Base-by-base conservation (phyloP, 1,284 basidiomycete genomes). In the Boletellus sp. region DNA sequence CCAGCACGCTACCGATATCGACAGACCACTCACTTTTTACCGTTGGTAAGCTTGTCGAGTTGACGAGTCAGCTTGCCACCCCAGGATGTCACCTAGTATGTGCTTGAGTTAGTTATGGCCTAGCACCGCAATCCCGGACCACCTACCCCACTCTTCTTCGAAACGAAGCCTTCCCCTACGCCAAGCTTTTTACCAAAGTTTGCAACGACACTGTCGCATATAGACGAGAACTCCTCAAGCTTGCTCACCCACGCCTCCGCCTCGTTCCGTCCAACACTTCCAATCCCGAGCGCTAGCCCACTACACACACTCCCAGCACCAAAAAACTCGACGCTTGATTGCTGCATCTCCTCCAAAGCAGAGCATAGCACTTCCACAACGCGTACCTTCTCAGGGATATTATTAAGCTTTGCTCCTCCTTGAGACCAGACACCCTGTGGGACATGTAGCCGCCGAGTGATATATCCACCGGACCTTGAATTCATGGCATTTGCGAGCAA, bases 351-450 rank as follows among this genome's bases (percentile, higher is more conserved):
- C 50, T 91, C 86, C 49, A 95, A 70, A 19, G 87, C 87, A 23
- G 77, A 77, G 48, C 79, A 79, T 23, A 95, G 69, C 37, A 90
- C 79, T 48, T 87, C 86, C 36, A 95, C 80, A 44, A 91, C 87
- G 25, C 88, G 79, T 11, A 93, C 80, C 69, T 96, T 96, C 55
- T 92, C 89, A 39, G 84, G 79, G 27, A 94, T 62, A 56, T 89
- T 88, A 11, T 73, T 71, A 36, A 95, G 75, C 66, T 93, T 94
- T 26, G 86, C 87, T 26, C 91, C 91, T 17, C 84, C 82, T 61
- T 91, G 87, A 29, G 85, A 86, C 95, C 95, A 99, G 9, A 95
- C 84, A 52, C 88, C 86, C 37, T 85, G 80, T 5, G 93, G 89
- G 17, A 98, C 84, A 66, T 94, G 94, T 50, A 99, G 71, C 34